Evolutionary conservation across 768 basidiomycete genomes (phyloP), one percentile per base, ranked within the genome.

Genomic region (Lyophyllum decastes): DNA sequence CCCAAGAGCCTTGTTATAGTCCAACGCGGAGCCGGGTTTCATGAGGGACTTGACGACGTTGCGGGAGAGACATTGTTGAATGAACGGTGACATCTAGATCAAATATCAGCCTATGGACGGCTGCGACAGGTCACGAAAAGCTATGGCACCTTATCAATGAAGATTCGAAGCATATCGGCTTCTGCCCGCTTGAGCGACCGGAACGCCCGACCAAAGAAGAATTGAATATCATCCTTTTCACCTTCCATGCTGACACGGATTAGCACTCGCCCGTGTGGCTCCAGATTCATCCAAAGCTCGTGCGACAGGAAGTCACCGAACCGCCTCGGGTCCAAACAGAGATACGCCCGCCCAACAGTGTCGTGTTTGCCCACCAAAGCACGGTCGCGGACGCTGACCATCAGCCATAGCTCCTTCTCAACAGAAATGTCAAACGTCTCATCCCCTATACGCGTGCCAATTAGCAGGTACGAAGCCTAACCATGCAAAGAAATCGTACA

Each of bases 211-310:
- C 97, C 97, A 66, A 98, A 99, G 78, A 91, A 95, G 78, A 97
- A 99, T 64, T 92, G 92, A 8, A 94, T 92, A 69, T 99, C 97
- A 65, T 97, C 95, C 73, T 96, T 95, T 80, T 98, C 97, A 52
- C 95, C 95, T 68, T 99, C 97, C 95, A 98, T 97, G 68, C 94
- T 95, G 57, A 98, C 83, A 19, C 97, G 84, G 30, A 97, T 77
- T 35, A 97, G 75, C 49, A 98, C 82, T 33, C 94, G 84, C 4
- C 97, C 95, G 53, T 86, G 82, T 0, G 88, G 86, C 68, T 98
- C 95, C 16, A 98, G 76, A 59, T 93, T 90, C 76, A 95, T 82
- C 90, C 95, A 95, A 7, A 95, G 70, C 58, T 99, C 97, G 66
- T 95, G 94, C 2, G 94, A 79, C 58, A 98, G 76, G 70, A 90